These are phyloP conservation scores for Euphorbia corollata DNA, from an alignment of 441 rosid genomes.

Conservation along the genomic window DNA sequence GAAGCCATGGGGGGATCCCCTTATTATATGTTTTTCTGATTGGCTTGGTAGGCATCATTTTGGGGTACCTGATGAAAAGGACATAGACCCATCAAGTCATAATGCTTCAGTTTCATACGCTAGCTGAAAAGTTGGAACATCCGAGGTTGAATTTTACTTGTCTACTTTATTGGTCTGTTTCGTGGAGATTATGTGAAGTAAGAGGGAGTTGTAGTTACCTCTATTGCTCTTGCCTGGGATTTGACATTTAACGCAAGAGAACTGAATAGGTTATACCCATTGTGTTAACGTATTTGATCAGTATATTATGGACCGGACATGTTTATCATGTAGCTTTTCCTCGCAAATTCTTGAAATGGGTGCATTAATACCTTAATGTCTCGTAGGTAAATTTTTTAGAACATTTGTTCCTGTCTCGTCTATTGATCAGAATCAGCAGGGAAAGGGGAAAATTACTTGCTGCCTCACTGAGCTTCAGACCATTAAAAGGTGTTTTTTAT, in stretches of 20 bases:
- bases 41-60: slow-evolving; percentile 48
- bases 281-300: slow-evolving; percentile 3
- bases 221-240: not conserved
- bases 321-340: not conserved
- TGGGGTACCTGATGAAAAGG: slow-evolving; percentile 58
- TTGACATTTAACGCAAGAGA: not conserved
- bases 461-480: not conserved
- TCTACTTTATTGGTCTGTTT: not conserved
- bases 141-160: not conserved
- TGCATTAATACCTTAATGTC: not conserved
- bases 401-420: too few relatives aligned
- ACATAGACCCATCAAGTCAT: slow-evolving; percentile 22
- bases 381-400: too few relatives aligned
- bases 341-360: not conserved
- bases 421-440: too few relatives aligned
- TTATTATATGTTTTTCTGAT: slow-evolving; percentile 37
- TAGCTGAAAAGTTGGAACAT: slow-evolving; percentile 13
- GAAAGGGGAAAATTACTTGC: not conserved
- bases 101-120: not conserved
- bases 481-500: not conserved
- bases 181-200: too few relatives aligned
- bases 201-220: slow-evolving; percentile 3
- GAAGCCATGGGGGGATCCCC: slow-evolving; percentile 32
- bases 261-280: not conserved
- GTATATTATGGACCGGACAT: not conserved